Evolutionary conservation across 108 stramenopile species (phyloP).

Genomic region (Cyclostephanos invisitatus): DNA sequence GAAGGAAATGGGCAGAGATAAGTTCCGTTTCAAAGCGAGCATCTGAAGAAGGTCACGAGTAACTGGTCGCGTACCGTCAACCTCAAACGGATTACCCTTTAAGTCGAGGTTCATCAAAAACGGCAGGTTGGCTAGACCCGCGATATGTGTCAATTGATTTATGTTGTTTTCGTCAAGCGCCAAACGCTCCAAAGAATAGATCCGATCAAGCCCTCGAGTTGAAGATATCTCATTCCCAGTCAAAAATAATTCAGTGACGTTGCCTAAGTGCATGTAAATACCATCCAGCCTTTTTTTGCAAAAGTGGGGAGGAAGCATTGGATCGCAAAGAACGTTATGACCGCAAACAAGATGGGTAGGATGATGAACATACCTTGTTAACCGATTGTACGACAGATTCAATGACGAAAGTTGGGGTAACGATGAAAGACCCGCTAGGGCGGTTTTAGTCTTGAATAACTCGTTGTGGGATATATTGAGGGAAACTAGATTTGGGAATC

Average conservation of each 20-base stretch:
- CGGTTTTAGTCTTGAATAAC: slow-evolving; percentile 52
- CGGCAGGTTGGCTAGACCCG: slow-evolving; percentile 70
- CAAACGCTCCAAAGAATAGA: slow-evolving; percentile 66
- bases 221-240: slow-evolving; percentile 62
- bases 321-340: background rate
- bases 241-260: slow-evolving; percentile 65
- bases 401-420: slow-evolving; percentile 53
- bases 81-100: slow-evolving; percentile 63
- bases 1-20: background rate
- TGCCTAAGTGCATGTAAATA: slow-evolving; percentile 59
- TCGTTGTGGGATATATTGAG: slow-evolving; percentile 75
- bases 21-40: slow-evolving; percentile 7
- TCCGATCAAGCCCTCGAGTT: slow-evolving; percentile 60
- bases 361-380: slow-evolving; percentile 36
- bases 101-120: slow-evolving; percentile 58
- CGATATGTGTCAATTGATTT: slow-evolving; percentile 50
- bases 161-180: slow-evolving; percentile 72
- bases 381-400: slow-evolving; percentile 70
- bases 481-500: slow-evolving; percentile 56
- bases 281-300: slow-evolving; percentile 21
- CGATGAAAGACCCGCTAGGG: slow-evolving; percentile 56
- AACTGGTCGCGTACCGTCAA: slow-evolving; percentile 35
- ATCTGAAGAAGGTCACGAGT: background rate
- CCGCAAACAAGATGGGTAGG: background rate
- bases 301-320: background rate